Evolutionary conservation across 208 protist genomes (phyloP).

Genomic region (Porcisia hertigi): DNA sequence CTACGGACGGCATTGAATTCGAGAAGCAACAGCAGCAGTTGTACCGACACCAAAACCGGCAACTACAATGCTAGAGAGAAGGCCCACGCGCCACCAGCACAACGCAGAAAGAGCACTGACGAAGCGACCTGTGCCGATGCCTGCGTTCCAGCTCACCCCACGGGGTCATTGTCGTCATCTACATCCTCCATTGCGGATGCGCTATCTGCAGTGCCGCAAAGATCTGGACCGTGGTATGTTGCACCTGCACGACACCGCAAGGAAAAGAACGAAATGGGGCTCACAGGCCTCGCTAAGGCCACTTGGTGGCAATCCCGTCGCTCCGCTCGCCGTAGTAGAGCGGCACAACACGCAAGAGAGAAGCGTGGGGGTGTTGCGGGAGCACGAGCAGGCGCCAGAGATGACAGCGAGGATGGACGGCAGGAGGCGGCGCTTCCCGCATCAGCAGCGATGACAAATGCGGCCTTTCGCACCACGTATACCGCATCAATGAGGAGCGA

Average conservation of each 20-base stretch:
- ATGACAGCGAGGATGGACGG: not conserved
- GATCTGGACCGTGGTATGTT: slow-evolving; percentile 26
- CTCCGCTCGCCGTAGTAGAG: not conserved
- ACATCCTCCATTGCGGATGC: not conserved
- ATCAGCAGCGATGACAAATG: not conserved
- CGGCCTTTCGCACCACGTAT: not conserved
- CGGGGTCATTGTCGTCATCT: not conserved
- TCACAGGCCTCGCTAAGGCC: not conserved
- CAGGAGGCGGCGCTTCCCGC: not conserved
- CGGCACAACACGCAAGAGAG: not conserved
- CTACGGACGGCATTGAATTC: slow-evolving; percentile 18
- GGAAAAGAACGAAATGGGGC: not conserved
- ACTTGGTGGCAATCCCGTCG: not conserved
- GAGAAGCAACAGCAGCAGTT: slow-evolving; percentile 3
- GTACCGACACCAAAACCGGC: not conserved
- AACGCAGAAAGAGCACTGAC: not conserved
- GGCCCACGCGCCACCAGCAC: not conserved
- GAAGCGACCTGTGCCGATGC: not conserved
- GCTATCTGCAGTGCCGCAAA: slow-evolving; percentile 3
- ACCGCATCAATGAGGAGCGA: not conserved
- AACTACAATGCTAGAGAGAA: not conserved
- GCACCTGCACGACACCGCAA: slow-evolving; percentile 3
- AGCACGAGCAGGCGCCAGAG: not conserved
- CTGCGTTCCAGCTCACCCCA: not conserved
- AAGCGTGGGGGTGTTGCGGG: not conserved